Evolutionary conservation across 1,284 basidiomycete species (phyloP), one percentile per base, ranked within the genome.

Genomic region (Rhodotorula sp.): DNA sequence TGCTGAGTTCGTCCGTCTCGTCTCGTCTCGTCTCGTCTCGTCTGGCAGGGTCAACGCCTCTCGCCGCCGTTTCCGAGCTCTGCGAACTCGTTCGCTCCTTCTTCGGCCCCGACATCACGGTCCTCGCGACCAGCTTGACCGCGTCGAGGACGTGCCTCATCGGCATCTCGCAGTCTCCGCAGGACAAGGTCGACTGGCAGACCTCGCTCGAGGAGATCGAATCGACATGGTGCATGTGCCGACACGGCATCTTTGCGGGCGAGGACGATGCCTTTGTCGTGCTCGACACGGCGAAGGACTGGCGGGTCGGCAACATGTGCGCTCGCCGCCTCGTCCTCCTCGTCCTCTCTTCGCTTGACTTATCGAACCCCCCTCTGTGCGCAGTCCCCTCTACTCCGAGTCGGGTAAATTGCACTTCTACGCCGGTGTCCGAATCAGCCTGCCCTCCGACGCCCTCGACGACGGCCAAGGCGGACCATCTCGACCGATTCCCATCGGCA

Each of bases 21-120:
- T 24, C 11, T 56, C 15, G 18, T n/a, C n/a, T 16, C 24, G 13
- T 26, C 16, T n/a, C 55, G 48, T 13, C 24, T 13, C 20, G 6
- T 24, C 11, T 56, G 7, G 18, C 47, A 50, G 59, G 51, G 7
- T 16, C 24, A 11, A n/a, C 1, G 15, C 50, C 31, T 1, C 24
- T 40, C 34, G 34, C 9, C n/a, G 31, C 59, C 11, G 24, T 60
- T 4, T n/a, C 48, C n/a, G 59, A 60, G n/a, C 26, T 52, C n/a
- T 60, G 59, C 48, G 59, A 26, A 15, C 48, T 60, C 11, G 48
- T 31, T 0, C 47, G 59, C 22, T 6, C 47, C 24, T 60, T 60
- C 59, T 60, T 60, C 48, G n/a, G 22, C 31, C 30, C 34, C 24
- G 59, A 52, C n/a, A 48, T 60, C 6, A 47, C 58, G 11, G 47